Percentiles rank a stretch among this genome's conserved stretches.
Conservation (phyloP, 257 asterid genomes). For the Perilla frutescens region DNA sequence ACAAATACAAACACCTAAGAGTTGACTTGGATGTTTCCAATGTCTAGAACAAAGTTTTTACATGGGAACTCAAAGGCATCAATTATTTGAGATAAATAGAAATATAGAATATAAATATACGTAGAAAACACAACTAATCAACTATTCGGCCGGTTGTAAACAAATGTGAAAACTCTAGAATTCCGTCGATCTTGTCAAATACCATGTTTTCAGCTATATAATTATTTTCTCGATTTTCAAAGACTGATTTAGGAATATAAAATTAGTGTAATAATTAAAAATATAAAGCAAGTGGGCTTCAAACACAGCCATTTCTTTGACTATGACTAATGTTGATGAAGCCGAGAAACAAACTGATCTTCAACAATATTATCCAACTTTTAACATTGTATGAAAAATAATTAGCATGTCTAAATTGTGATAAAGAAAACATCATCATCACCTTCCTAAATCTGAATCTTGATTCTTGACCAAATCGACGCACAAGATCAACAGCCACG, state of each 20-base stretch:
- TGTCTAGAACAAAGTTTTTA: conserved; percentile 22
- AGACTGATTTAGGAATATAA: not conserved
- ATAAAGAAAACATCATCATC: conserved; percentile 12
- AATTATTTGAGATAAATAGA: conserved; percentile 21
- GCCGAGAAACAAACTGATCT: conserved; percentile 31
- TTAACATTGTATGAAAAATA: not conserved
- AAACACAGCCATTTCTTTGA: conserved; percentile 29
- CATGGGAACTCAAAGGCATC: conserved; percentile 25
- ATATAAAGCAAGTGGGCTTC: conserved; percentile 12
- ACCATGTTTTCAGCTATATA: conserved; percentile 27
- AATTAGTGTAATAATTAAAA: conserved; percentile 14
- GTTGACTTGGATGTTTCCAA: conserved; percentile 33
- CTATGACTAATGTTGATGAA: conserved; percentile 33
- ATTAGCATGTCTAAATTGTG: not conserved
- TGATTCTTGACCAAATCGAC: conserved; percentile 33
- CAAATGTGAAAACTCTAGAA: conserved; percentile 17
- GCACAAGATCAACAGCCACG: conserved; percentile 36
- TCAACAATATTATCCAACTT: conserved; percentile 5
- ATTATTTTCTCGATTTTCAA: conserved; percentile 27
- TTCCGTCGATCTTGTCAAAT: conserved; percentile 23
- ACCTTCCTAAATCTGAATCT: conserved; percentile 28
- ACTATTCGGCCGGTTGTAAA: conserved; percentile 43
- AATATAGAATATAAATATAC: not conserved
- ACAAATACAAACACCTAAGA: not conserved
- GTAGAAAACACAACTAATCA: not conserved